Evolutionary conservation across 2,329 filamentous ascomycete genomes (phyloP), one percentile per base, ranked within the genome.

Genomic region (Aspergillus tanneri): DNA sequence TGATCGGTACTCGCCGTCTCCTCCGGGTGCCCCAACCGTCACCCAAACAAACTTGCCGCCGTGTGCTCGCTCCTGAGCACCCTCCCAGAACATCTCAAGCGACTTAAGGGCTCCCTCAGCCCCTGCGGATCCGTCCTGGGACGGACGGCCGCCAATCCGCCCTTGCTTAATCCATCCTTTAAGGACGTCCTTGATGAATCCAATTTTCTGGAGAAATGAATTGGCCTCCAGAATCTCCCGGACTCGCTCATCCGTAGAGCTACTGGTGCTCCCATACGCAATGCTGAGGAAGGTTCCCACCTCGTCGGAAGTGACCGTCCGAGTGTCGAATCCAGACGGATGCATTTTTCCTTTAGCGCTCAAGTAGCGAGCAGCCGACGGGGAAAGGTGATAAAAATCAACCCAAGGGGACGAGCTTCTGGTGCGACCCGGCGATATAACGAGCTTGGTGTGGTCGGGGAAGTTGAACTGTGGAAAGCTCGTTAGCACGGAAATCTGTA

Each of bases 21-120:
- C 74, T 45, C 73, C 73, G 18, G 69, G 71, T 16, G 73, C 71
- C 6, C 74, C 74, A 12, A 77, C 73, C 0, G 73, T 76, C 19
- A 76, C 74, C 74, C 78, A 80, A 46, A 74, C 74, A 36, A 77
- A 73, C 58, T 78, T 78, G 3, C 63, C 75, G 67, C 63, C 66
- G 41, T 61, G 69, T 38, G 57, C 67, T 28, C 59, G 72, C 59
- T 67, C 72, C 58, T 69, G 72, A 28, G 60, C 63, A 32, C 71
- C 75, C 58, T 67, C 66, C 69, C 66, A 77, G 57, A 64, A 71
- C 42, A 70, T 64, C 40, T 69, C 67, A 3, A 55, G 43, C 1
- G 21, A 52, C 42, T 19, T 58, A 1, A 19, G 52, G 42, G 10
- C 59, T 44, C 36, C 19, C 10, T 36, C 24, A 5, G 7, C 23